Conservation (phyloP, 163 green algal species). For the Chlamydomonas reinhardtii region DNA sequence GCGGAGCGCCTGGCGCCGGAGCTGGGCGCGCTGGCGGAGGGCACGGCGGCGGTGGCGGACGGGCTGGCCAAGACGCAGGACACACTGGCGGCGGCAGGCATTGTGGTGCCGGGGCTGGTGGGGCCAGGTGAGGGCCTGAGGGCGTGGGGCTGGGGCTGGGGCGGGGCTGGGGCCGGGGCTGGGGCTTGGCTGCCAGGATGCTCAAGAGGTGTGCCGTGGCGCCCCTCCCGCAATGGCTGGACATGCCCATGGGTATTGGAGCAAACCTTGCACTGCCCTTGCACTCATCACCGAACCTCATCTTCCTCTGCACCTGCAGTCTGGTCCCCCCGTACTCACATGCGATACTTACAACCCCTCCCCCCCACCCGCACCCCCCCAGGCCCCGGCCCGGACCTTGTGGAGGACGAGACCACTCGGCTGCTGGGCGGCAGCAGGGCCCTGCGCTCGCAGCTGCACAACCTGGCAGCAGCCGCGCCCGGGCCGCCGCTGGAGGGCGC, state of each 20-base stretch:
- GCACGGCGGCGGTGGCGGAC: constrained; percentile 20
- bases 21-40: constrained; percentile 25
- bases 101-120: neutral
- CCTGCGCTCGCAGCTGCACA: constrained; percentile 34
- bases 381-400: neutral
- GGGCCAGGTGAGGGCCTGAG: neutral
- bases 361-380: no score
- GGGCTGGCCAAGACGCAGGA: constrained; percentile 1
- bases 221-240: no score
- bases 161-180: no score
- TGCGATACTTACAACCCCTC: no score
- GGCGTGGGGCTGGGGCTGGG: no score
- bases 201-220: no score
- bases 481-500: neutral
- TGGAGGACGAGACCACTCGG: constrained; percentile 22
- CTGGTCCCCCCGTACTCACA: no score
- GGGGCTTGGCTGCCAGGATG: no score
- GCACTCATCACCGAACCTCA: no score
- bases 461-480: neutral
- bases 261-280: no score
- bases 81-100: constrained; percentile 1
- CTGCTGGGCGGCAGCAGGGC: neutral
- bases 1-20: neutral
- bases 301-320: no score
- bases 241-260: no score